Evolutionary conservation across 352 stramenopile genomes (phyloP).

Genomic region (Phytophthora quininea): DNA sequence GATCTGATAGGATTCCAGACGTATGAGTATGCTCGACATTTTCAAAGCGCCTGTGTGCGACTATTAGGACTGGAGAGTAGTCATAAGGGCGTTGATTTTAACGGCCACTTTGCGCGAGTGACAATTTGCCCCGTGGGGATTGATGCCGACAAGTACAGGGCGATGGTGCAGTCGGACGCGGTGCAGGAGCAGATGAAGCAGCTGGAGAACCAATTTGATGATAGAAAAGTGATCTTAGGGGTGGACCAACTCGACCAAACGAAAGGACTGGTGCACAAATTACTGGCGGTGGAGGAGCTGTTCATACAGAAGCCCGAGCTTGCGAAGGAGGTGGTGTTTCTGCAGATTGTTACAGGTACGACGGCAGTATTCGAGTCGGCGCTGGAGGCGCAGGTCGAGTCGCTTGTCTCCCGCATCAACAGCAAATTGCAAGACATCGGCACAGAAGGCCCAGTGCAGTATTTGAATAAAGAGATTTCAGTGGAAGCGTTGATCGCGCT

Average conservation of each 20-base stretch:
- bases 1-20: constrained; percentile 92
- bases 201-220: constrained; percentile 71
- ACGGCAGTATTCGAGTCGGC: constrained; percentile 58
- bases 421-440: constrained; percentile 91
- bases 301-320: constrained; percentile 90
- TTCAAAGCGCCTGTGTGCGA: constrained; percentile 85
- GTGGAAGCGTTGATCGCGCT: constrained; percentile 89
- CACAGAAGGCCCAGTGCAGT: constrained; percentile 88
- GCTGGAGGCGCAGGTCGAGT: constrained; percentile 87
- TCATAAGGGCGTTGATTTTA: constrained; percentile 89
- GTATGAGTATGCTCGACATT: constrained; percentile 91
- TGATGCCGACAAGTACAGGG: constrained; percentile 81
- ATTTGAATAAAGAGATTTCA: constrained; percentile 89
- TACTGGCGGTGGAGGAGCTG: constrained; percentile 90
- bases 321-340: constrained; percentile 93
- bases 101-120: constrained; percentile 88
- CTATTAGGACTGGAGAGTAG: constrained; percentile 89
- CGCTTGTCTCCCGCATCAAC: constrained; percentile 92
- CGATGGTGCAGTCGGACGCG: constrained; percentile 58
- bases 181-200: constrained; percentile 74
- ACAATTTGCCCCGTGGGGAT: constrained; percentile 90
- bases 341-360: constrained; percentile 91
- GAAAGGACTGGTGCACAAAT: constrained; percentile 91
- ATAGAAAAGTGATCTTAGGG: constrained; percentile 84
- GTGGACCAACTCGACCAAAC: constrained; percentile 89